phyloP scores from a whole-genome alignment of 1,139 yeast species.

The Candida albicans region DNA sequence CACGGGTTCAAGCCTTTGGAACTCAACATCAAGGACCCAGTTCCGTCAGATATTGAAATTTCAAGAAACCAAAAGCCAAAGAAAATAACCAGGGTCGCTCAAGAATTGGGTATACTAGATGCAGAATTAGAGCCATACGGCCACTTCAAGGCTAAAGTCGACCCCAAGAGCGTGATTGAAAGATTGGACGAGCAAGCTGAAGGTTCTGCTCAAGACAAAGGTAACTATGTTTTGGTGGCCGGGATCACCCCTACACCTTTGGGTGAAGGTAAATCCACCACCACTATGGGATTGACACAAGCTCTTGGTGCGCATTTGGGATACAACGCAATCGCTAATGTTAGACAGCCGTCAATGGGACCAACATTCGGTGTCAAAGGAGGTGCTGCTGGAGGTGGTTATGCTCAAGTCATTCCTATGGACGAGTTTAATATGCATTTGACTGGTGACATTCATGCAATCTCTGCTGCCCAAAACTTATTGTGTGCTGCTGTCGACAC shows the following conservation, averaged over 20 bases:
- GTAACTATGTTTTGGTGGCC: constrained; percentile 70
- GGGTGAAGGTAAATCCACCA: constrained; percentile 82
- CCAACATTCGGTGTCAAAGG: constrained; percentile 88
- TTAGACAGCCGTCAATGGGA: constrained; percentile 86
- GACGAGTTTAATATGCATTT: constrained; percentile 84
- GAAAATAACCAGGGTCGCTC: constrained; percentile 60
- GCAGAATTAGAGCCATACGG: constrained; percentile 72
- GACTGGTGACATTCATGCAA: constrained; percentile 84
- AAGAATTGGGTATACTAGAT: constrained; percentile 61
- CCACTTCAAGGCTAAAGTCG: constrained; percentile 72
- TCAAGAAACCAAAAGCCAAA: constrained; percentile 74
- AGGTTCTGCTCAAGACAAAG: constrained; percentile 44
- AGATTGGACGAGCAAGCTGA: constrained; percentile 58
- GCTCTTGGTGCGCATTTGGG: constrained; percentile 76
- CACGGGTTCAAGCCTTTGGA: constrained; percentile 50
- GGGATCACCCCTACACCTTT: constrained; percentile 84
- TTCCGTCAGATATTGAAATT: constrained; percentile 75
- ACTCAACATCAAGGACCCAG: constrained; percentile 53
- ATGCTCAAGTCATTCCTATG: constrained; percentile 84
- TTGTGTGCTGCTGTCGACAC: constrained; percentile 84
- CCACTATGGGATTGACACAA: constrained; percentile 77
- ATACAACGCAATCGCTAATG: constrained; percentile 71
- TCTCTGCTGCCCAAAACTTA: constrained; percentile 75
- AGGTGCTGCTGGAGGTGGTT: constrained; percentile 90
- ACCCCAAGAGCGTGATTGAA: constrained; percentile 52